Base-by-base conservation (phyloP, 2,329 filamentous ascomycete species). In the Talaromyces marneffei region DNA sequence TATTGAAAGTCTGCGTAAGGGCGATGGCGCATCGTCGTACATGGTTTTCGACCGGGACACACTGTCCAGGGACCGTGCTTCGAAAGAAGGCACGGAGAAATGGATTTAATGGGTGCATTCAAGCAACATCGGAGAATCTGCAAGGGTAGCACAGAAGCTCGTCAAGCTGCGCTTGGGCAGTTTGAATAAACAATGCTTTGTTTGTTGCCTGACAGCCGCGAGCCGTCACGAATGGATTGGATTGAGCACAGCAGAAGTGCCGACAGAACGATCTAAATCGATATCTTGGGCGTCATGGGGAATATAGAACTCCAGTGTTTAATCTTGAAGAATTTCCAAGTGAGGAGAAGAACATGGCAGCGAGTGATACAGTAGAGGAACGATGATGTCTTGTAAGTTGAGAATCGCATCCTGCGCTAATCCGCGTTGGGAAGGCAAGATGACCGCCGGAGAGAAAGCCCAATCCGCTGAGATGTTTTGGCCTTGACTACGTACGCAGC, bases 21-120 rank as follows among this genome's bases (percentile, higher is more conserved):
- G 53, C 40, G 31, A 55, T 39, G 5, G 27, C 55, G 66, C 70
- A 68, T n/a, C n/a, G n/a, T n/a, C n/a, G n/a, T 80, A 87, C 85
- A 82, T 97, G 91, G 76, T 96, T 91, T 77, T 94, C 89, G 66
- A 92, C 85, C 60, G 94, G 92, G 65, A 88, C 86, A 82, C 94
- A 97, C 87, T 97, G 93, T 71, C 89, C 82, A 69, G 90, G 89
- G 74, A 97, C 85, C 76, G 91, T 87, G 85, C 92, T 97, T 82
- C 91, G 92, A 85, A 97, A 97, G 87, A 99, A 97, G 83, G 93
- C 92, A 83, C 90, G 88, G 78, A 99, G 85, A 80, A 97, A 97
- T 77, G 94, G 94, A 80, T 99, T 99, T 87, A 97, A 85, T 82
- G 94, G 91, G 88, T 92, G 92, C 92, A 96, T 96, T 87, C 88